A percentile compares a stretch with the other conserved stretches of the same genome.
Conservation (phyloP, 2,329 filamentous ascomycete species). For the Madurella fahalii region DNA sequence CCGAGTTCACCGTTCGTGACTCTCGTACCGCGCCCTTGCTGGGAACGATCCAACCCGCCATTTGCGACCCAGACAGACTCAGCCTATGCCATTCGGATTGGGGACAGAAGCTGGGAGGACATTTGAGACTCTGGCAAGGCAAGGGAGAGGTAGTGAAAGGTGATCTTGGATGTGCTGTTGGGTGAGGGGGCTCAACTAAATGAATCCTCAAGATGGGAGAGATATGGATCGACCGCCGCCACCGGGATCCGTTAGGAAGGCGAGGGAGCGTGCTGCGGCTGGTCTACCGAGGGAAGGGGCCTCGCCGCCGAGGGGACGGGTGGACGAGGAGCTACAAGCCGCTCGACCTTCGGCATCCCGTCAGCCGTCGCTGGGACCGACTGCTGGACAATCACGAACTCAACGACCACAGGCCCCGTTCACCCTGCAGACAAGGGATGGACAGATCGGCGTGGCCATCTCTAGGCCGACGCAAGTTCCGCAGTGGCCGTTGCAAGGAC, state of each 20-base stretch:
- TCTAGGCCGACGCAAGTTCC: constrained; percentile 50
- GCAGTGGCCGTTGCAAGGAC: constrained; percentile 51
- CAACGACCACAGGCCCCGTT: constrained; percentile 33
- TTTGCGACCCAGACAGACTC: constrained; percentile 5
- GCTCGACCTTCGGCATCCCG: constrained; percentile 31
- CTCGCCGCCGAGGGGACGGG: not conserved
- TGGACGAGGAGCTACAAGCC: constrained; percentile 27
- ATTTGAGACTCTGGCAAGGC: constrained; percentile 12
- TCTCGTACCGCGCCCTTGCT: constrained; percentile 13
- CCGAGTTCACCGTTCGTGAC: constrained; percentile 4
- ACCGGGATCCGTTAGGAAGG: constrained; percentile 49
- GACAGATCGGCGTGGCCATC: constrained; percentile 44
- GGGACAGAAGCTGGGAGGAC: constrained; percentile 12
- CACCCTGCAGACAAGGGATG: constrained; percentile 36
- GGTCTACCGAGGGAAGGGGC: constrained; percentile 33
- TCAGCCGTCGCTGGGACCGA: constrained; percentile 25
- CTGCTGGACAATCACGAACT: constrained; percentile 24
- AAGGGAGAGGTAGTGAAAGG: constrained; percentile 23
- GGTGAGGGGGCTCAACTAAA: constrained; percentile 37
- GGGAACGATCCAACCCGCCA: not conserved
- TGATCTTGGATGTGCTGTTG: constrained; percentile 26
- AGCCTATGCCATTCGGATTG: constrained; percentile 25
- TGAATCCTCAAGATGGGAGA: constrained; percentile 56
- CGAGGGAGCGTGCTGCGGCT: constrained; percentile 49
- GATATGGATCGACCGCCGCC: constrained; percentile 45